Evolutionary conservation across 2,329 filamentous ascomycete genomes (phyloP).

Genomic region (Pseudonectria buxi): DNA sequence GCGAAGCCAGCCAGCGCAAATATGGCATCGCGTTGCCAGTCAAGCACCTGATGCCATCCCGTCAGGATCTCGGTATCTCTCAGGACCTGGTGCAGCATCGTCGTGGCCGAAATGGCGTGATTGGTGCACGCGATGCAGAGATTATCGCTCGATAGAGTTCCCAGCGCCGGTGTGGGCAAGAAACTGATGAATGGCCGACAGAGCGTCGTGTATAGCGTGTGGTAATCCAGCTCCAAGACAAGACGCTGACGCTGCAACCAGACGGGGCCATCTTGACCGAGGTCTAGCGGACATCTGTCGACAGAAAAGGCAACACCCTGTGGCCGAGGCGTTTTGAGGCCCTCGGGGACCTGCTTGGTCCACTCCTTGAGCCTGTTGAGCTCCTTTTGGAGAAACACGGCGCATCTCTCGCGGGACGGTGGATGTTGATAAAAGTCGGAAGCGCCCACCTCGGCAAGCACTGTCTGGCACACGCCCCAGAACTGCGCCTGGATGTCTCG

Average conservation of each 20-base stretch:
- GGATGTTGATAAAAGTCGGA: slow-evolving; percentile 19
- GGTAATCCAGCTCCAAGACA: slow-evolving; percentile 36
- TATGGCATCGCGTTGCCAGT: slow-evolving; percentile 23
- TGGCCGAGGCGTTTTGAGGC: slow-evolving; percentile 31
- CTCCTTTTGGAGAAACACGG: slow-evolving; percentile 20
- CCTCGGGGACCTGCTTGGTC: slow-evolving; percentile 27
- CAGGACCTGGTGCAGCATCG: slow-evolving; percentile 21
- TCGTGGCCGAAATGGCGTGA: slow-evolving; percentile 21
- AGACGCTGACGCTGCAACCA: slow-evolving; percentile 38
- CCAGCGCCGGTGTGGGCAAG: slow-evolving; percentile 18
- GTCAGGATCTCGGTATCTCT: slow-evolving; percentile 20
- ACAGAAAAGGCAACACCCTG: slow-evolving; percentile 31
- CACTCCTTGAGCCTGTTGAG: slow-evolving; percentile 24
- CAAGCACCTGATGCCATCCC: slow-evolving; percentile 21
- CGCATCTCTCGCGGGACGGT: slow-evolving; percentile 19
- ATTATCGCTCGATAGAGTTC: slow-evolving; percentile 20
- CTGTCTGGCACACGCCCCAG: slow-evolving; percentile 8
- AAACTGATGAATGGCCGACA: slow-evolving; percentile 36
- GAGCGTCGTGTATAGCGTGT: slow-evolving; percentile 31
- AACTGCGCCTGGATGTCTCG: slow-evolving; percentile 15
- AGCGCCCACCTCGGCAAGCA: slow-evolving; percentile 8
- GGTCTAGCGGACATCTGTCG: slow-evolving; percentile 25
- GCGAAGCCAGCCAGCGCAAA: slow-evolving; percentile 16
- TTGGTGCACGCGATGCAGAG: slow-evolving; percentile 17
- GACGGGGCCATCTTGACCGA: slow-evolving; percentile 29